Evolutionary conservation across 176 grass and related monocot genomes (phyloP).

Genomic region (Zea mays): Zm-B73-REFERENCE-NAM-5.0 NC_050103.1:147234501-147235000

Average conservation of each 20-base stretch:
- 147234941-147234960: not conserved
- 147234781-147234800: too few species aligned
- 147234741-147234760: too few species aligned
- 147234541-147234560: constrained; percentile 43
- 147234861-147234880: too few species aligned
- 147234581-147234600: constrained; percentile 94
- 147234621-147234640: constrained; percentile 56
- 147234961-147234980: constrained; percentile 5
- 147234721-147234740: too few species aligned
- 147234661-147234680: constrained; percentile 21
- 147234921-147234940: not conserved
- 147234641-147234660: constrained; percentile 11
- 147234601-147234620: constrained; percentile 95
- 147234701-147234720: too few species aligned
- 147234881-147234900: too few species aligned
- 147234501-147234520: constrained; percentile 4
- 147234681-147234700: too few species aligned
- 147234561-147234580: constrained; percentile 84
- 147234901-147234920: not conserved
- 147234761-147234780: too few species aligned
- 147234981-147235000: constrained; percentile 1
- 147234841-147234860: too few species aligned
- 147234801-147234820: too few species aligned
- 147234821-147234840: too few species aligned
- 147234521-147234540: not conserved